Evolutionary conservation across 805 yeast species (phyloP).

Genomic region (Nakazawaea siamensis): DNA sequence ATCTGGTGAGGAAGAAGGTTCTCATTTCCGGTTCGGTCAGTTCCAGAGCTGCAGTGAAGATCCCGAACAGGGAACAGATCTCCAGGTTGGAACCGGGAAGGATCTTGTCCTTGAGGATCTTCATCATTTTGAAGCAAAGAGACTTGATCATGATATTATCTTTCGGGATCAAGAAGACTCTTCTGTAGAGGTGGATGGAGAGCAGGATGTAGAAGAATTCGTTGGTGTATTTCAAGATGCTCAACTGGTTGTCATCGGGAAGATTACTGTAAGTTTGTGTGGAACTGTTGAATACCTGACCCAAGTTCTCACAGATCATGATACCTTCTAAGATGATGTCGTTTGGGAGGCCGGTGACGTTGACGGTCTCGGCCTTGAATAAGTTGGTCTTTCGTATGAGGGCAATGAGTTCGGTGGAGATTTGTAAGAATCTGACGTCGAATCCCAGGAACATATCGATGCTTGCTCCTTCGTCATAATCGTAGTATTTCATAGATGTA

Average conservation of each 20-base stretch:
- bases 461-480: constrained; percentile 21
- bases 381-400: constrained; percentile 26
- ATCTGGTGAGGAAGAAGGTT: constrained; percentile 28
- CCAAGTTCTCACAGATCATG: constrained; percentile 26
- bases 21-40: constrained; percentile 28
- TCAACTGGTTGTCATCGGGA: constrained; percentile 14
- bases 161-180: constrained; percentile 42
- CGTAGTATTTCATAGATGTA: neutral
- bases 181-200: constrained; percentile 44
- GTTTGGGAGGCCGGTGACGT: constrained; percentile 13
- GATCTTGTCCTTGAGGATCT: constrained; percentile 28
- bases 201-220: constrained; percentile 45
- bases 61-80: constrained; percentile 45
- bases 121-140: constrained; percentile 31
- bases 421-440: constrained; percentile 53
- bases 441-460: constrained; percentile 62
- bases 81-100: constrained; percentile 42
- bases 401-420: constrained; percentile 40
- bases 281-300: constrained; percentile 16
- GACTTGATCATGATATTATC: constrained; percentile 39
- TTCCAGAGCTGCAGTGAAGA: constrained; percentile 55
- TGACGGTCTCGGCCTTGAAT: constrained; percentile 5
- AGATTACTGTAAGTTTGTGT: constrained; percentile 5
- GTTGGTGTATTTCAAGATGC: constrained; percentile 36
- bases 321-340: constrained; percentile 27